Base-by-base conservation (phyloP, 2,329 filamentous ascomycete species). In the Neophaeococcomyces mojaviensis region DNA sequence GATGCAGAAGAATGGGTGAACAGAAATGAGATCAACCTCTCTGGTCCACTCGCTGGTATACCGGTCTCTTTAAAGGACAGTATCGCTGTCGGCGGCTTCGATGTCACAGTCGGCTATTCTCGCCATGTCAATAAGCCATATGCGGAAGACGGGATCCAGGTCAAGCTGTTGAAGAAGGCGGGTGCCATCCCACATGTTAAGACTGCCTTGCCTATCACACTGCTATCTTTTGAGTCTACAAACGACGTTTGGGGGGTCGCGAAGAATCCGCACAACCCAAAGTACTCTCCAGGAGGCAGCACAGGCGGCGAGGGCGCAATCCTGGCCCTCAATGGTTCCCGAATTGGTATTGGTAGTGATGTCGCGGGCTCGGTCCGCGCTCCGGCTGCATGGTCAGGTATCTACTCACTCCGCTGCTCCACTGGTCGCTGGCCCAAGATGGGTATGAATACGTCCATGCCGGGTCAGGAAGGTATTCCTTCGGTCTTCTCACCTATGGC, bases 401-500 rank as follows among this genome's bases (percentile, higher is more conserved):
- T 90, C 61, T 96, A 94, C 65, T 84, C 84, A 15, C 68, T 96
- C 19, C 80, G 86, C 30, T 95, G 89, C 67, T 89, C 86, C 2
- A 94, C 86, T 1, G 89, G 90, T 1, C 77, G 89, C 39, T 96
- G 89, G 88, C 87, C 88, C 1, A 94, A 94, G 64, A 75, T 79
- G 34, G 88, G 88, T 8, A 81, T 88, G 61, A 78, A 78, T 50
- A 95, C 89, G 0, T 89, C 84, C 57, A 95, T 95, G 88, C 81
- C 86, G 0, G 90, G 90, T 0, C 88, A 96, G 62, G 90, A 96
- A 61, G 89, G 88, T 1, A 81, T 96, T 26, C 81, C 87, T 1
- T 86, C 84, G 52, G 88, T 95, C 16, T 95, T 89, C 67, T 90
- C 86, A 48, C 89, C 89, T 4, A 96, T 97, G 90, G 79, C 89